Percentiles rank a stretch among this genome's conserved stretches.
Evolutionary conservation across 768 basidiomycete genomes (phyloP).

Genomic region (Arthromyces matolae): DNA sequence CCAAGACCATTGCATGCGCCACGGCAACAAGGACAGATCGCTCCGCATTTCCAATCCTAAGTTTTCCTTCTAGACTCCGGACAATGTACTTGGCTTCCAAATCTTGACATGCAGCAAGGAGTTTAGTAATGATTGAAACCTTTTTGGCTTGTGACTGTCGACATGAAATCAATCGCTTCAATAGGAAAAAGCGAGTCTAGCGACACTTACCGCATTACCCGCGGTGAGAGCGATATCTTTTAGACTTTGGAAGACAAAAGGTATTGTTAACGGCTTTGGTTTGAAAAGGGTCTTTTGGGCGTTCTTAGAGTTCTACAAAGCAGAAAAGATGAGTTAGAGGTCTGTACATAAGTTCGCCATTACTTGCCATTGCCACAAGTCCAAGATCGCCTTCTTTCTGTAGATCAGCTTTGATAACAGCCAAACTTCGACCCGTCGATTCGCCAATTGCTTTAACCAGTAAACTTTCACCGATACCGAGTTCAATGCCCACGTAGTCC

Average conservation of each 20-base stretch:
- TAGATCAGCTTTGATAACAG: slow-evolving; percentile 84
- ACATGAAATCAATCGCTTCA: slow-evolving; percentile 5
- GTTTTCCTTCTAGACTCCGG: slow-evolving; percentile 92
- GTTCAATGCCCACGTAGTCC: slow-evolving; percentile 91
- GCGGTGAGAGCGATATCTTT: slow-evolving; percentile 85
- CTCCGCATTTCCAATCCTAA: slow-evolving; percentile 96
- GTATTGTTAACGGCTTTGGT: slow-evolving; percentile 85
- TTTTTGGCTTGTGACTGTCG: slow-evolving; percentile 92
- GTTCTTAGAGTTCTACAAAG: slow-evolving; percentile 85
- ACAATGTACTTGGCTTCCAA: slow-evolving; percentile 96
- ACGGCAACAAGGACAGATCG: slow-evolving; percentile 93
- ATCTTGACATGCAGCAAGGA: slow-evolving; percentile 88
- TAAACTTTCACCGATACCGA: slow-evolving; percentile 94
- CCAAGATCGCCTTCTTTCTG: slow-evolving; percentile 96
- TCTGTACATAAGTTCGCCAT: slow-evolving; percentile 2
- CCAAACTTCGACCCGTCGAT: slow-evolving; percentile 84
- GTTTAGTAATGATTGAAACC: slow-evolving; percentile 89
- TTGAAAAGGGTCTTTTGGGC: slow-evolving; percentile 93
- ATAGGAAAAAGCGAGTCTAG: background rate
- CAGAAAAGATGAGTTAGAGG: background rate
- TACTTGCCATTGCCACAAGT: slow-evolving; percentile 85
- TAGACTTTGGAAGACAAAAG: slow-evolving; percentile 85
- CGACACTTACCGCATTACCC: slow-evolving; percentile 69
- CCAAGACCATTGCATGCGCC: slow-evolving; percentile 84
- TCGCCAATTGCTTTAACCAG: slow-evolving; percentile 94